Evolutionary conservation across 441 rosid genomes (phyloP), one percentile per base, ranked within the genome.

Genomic region (Kokia cookei): DNA sequence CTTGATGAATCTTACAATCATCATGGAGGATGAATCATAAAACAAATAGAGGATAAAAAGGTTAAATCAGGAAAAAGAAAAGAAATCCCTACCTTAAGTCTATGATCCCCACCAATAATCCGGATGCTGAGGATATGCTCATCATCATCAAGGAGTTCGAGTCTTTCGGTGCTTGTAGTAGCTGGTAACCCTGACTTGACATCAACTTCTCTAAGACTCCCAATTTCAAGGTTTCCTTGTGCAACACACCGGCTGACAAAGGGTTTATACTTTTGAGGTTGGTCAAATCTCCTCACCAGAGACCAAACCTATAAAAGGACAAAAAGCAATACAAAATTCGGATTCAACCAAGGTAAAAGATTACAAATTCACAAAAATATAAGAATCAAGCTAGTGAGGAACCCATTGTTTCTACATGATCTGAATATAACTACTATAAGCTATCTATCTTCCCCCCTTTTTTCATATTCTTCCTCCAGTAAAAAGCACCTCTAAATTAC

Each of bases 121-220:
- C 85, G 82, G 76, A 89, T 76, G 73, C 90, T 84, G 73, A 89
- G 88, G 71, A 89, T 79, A 79, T 90, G 94, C 51, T 85, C 86
- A 69, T 86, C 78, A 37, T 89, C 93, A 72, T 90, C 91, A 70
- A 90, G 91, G 48, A 83, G 82, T 76, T 89, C 96, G 66, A 89
- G 81, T 63, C 90, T 78, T 82, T 90, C 92, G 14, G 90, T 90
- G 71, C 94, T 90, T 51, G 85, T 83, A 35, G 94, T 90, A 10
- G 93, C 96, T 0, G 93, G 96, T 48, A 90, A 80, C 4, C 93
- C 91, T 3, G 96, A 89, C 83, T 81, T 90, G 7, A 90, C 93
- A 82, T 87, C 89, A 24, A 90, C 90, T 77, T 90, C 96, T 81
- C 91, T 84, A 15, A 89, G 90, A 55, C 88, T 88, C 63, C 91